phyloP scores from a whole-genome alignment of 345 rosid species.

The Eucalyptus leucophloia region DNA sequence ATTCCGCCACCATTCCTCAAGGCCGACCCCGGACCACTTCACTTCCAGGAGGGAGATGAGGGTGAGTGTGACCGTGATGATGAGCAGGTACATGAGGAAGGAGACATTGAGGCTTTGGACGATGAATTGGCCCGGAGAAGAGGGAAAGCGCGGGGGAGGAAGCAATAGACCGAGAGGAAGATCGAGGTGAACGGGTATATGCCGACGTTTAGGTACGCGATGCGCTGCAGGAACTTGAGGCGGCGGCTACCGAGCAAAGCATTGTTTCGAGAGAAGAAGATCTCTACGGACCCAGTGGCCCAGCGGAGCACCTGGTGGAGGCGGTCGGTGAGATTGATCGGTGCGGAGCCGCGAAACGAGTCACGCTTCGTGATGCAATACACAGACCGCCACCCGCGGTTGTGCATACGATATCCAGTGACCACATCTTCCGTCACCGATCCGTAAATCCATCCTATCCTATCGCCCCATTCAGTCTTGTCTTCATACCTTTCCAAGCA shows the following conservation, averaged over 20 bases:
- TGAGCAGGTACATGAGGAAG: slow-evolving; percentile 63
- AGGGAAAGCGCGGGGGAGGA: slow-evolving; percentile 85
- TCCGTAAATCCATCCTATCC: slow-evolving; percentile 87
- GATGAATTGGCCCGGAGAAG: slow-evolving; percentile 66
- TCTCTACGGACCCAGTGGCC: slow-evolving; percentile 96
- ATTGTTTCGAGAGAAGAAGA: slow-evolving; percentile 81
- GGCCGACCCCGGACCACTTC: slow-evolving; percentile 75
- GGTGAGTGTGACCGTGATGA: slow-evolving; percentile 43
- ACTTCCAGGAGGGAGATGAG: slow-evolving; percentile 80
- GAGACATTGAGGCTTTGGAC: slow-evolving; percentile 43
- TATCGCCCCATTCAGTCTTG: slow-evolving; percentile 86
- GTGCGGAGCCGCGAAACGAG: slow-evolving; percentile 89
- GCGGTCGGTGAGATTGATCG: slow-evolving; percentile 83
- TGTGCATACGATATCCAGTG: slow-evolving; percentile 94
- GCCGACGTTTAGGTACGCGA: slow-evolving; percentile 78
- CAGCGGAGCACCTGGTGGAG: slow-evolving; percentile 91
- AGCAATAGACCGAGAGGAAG: slow-evolving; percentile 67
- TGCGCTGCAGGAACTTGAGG: slow-evolving; percentile 77
- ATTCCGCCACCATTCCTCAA: slow-evolving; percentile 91
- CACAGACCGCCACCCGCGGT: slow-evolving; percentile 92
- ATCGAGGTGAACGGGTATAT: slow-evolving; percentile 86
- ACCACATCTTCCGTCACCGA: slow-evolving; percentile 82
- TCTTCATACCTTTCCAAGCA: slow-evolving; percentile 46
- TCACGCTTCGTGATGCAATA: slow-evolving; percentile 88
- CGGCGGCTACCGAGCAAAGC: slow-evolving; percentile 49